These are phyloP conservation scores for Sporothrix variecibatus DNA, from an alignment of 2,329 filamentous ascomycete species.

Conservation along the genomic window DNA sequence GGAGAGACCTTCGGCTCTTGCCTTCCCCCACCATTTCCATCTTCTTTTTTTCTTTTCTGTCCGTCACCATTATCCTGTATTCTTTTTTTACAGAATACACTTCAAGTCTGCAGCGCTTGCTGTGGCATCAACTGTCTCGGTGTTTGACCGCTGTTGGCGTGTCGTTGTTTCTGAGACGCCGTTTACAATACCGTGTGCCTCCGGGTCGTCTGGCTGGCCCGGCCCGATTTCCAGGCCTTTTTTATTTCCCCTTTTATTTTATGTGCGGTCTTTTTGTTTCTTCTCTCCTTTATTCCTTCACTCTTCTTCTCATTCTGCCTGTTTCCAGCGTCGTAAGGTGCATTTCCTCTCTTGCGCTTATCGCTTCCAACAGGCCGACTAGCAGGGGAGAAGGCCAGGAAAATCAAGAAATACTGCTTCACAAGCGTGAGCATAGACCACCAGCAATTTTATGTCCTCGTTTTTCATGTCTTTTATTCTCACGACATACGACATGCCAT, in stretches of 20 bases:
- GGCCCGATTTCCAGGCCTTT: not conserved
- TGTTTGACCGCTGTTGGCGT: not conserved
- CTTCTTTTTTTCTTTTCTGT: not conserved
- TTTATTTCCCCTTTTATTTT: not conserved
- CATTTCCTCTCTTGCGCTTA: not conserved
- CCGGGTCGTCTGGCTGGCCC: not conserved
- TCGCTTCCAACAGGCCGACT: not conserved
- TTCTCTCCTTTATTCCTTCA: not conserved
- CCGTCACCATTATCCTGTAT: too few relatives aligned
- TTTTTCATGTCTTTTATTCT: not conserved
- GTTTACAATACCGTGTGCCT: not conserved
- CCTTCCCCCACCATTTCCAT: not conserved
- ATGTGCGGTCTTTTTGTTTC: not conserved
- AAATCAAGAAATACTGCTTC: conserved; percentile 4
- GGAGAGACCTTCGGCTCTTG: not conserved
- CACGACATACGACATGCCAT: not conserved
- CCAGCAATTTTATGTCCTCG: conserved; percentile 9
- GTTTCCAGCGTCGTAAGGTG: not conserved
- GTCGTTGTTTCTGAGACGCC: not conserved
- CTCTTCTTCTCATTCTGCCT: not conserved
- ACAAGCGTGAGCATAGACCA: conserved; percentile 9
- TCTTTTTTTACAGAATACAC: not conserved
- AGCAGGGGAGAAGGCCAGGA: not conserved
- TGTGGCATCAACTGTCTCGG: not conserved
- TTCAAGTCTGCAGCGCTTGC: not conserved